Base-by-base conservation (phyloP, 139 green algal species). In the Astrephomene gubernaculifera region DNA sequence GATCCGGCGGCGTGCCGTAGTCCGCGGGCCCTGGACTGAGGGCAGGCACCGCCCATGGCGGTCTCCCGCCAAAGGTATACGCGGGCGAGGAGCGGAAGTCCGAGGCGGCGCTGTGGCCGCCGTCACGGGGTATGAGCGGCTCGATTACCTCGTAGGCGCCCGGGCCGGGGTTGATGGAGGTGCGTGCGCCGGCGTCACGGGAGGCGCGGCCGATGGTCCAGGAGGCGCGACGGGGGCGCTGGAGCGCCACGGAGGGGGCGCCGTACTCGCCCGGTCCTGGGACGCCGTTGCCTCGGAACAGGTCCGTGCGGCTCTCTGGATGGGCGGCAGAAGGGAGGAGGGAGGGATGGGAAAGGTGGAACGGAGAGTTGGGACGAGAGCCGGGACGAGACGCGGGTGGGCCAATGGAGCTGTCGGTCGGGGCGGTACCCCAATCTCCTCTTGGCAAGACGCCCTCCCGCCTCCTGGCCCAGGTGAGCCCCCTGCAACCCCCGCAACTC, bases 261-360 rank as follows among this genome's bases (percentile, higher is more conserved):
- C 70, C 60, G 44, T 78, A 68, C 33, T 79, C 68, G 10, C 76
- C 72, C 4, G 83, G 83, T 4, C 83, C 83, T 1, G 83, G 83
- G 3, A 82, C 70, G 49, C 65, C 71, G 64, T 83, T 79, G 31
- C 27, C 21, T 4, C 33, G 64, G 17, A 12, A 19, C 9, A 8
- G 2, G 38, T 63, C 33, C 0, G 41, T 12, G 12, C 82, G 82
- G 57, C 71, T 87, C 21, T 38, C 82, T 87, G 70, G 53, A 45
- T 25, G 21, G 33, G 67, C 7, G 44, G n/a, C 2, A 21, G n/a
- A 31, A 31, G 6, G 4, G 45, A 29, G 27, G 45, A 17, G 44
- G 69, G 21, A 9, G 69, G 69, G 69, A 63, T 53, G 12, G 36
- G 38, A 43, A 35, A 52, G 35, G 65, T n/a, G n/a, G n/a, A n/a